Conservation (phyloP, 176 grass and related monocot genomes). For the Carex kokanica region DNA sequence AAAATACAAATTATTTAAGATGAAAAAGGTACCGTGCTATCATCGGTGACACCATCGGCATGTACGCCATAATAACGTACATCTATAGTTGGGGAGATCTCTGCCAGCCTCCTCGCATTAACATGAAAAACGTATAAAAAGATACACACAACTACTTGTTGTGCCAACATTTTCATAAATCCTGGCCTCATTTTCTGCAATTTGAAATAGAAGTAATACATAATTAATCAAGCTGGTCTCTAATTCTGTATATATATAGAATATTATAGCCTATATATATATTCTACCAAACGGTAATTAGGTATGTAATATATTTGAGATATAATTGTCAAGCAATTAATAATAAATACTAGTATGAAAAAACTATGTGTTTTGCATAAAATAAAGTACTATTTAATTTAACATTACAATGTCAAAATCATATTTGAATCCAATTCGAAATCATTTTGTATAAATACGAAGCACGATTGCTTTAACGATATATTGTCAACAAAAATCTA, state of each 20-base stretch:
- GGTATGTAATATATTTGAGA: too few species aligned
- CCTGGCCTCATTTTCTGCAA: neutral
- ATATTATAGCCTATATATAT: too few species aligned
- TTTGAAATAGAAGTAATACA: neutral
- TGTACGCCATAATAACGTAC: constrained; percentile 34
- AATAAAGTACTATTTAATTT: neutral
- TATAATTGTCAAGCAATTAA: too few species aligned
- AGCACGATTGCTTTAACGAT: neutral
- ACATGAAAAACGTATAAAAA: too few species aligned
- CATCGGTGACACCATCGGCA: constrained; percentile 36
- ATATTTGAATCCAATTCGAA: neutral
- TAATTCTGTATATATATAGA: too few species aligned
- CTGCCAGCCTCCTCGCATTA: neutral
- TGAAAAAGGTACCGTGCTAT: constrained; percentile 27
- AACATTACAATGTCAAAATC: neutral
- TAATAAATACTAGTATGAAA: neutral
- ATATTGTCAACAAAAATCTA: too few species aligned
- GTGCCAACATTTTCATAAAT: neutral
- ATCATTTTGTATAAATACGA: neutral
- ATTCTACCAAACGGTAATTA: too few species aligned
- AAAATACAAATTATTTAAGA: neutral
- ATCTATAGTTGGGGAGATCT: constrained; percentile 7
- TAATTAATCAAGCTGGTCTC: too few species aligned
- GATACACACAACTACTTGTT: neutral
- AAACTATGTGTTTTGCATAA: neutral